Evolutionary conservation across 2,329 filamentous ascomycete genomes (phyloP).

Genomic region (Fusarium globosum): DNA sequence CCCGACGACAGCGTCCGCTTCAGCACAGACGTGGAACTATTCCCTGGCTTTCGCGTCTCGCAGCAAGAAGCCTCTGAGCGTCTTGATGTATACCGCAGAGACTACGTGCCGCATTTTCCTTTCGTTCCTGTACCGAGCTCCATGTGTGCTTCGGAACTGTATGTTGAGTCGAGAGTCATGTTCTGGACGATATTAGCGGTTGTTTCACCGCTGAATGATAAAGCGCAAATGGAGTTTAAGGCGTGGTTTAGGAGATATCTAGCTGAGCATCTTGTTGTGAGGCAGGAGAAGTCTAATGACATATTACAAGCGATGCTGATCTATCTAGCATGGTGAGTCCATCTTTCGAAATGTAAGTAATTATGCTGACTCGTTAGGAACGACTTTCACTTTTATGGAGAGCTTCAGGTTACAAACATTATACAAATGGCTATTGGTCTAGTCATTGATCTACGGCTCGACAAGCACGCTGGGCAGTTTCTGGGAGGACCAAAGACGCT

Average conservation of each 20-base stretch:
- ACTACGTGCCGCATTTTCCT: conserved; percentile 51
- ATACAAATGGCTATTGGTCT: conserved; percentile 54
- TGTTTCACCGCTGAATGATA: conserved; percentile 47
- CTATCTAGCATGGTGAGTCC: conserved; percentile 51
- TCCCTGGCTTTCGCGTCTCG: conserved; percentile 51
- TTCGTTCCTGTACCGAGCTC: conserved; percentile 50
- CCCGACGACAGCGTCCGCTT: not conserved
- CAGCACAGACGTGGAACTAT: conserved; percentile 41
- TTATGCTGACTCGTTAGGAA: conserved; percentile 43
- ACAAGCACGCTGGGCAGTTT: conserved; percentile 43
- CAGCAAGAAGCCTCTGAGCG: conserved; percentile 48
- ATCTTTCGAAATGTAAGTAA: rapidly evolving
- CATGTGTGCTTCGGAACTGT: conserved; percentile 47
- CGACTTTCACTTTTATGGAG: conserved; percentile 54
- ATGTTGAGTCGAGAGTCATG: conserved; percentile 48
- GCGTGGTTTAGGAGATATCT: conserved; percentile 53
- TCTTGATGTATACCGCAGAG: conserved; percentile 49
- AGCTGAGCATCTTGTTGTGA: conserved; percentile 52
- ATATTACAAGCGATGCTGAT: conserved; percentile 54
- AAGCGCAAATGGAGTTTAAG: conserved; percentile 48
- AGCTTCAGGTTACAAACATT: conserved; percentile 51
- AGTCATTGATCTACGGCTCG: conserved; percentile 53
- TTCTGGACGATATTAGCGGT: conserved; percentile 54
- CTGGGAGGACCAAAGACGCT: conserved; percentile 44
- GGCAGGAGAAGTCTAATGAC: conserved; percentile 50